These are phyloP conservation scores for Populus hybrid DNA, from an alignment of 441 rosid species.

Conservation along the genomic window DNA sequence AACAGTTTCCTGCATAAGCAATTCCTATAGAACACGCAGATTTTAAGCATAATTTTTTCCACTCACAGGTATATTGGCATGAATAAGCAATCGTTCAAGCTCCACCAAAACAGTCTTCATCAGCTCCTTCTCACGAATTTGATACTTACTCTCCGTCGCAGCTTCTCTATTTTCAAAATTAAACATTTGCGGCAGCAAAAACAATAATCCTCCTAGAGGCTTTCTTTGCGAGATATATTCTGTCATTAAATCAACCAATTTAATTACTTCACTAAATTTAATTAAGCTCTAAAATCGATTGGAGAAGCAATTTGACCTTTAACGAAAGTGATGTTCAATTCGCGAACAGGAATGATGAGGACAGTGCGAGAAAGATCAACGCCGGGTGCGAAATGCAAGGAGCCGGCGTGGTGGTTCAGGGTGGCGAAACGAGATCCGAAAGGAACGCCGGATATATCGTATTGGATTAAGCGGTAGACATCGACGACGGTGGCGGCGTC, in stretches of 20 bases:
- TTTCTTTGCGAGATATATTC: constrained; percentile 66
- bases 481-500: constrained; percentile 91
- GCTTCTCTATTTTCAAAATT: constrained; percentile 39
- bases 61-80: constrained; percentile 84
- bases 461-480: constrained; percentile 92
- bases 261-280: neutral
- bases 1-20: neutral
- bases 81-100: constrained; percentile 72
- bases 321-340: constrained; percentile 60
- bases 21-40: neutral
- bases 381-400: constrained; percentile 66
- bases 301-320: constrained; percentile 37
- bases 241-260: constrained; percentile 27
- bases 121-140: constrained; percentile 33
- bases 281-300: neutral
- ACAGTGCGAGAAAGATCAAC: constrained; percentile 89
- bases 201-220: constrained; percentile 78
- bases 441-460: constrained; percentile 82
- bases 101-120: constrained; percentile 44
- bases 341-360: constrained; percentile 74
- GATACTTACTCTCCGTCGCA: constrained; percentile 15
- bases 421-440: constrained; percentile 88
- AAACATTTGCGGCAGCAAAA: constrained; percentile 77
- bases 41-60: neutral
- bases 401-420: constrained; percentile 87